Evolutionary conservation across 2,329 filamentous ascomycete species (phyloP), one percentile per base, ranked within the genome.

Genomic region (Fusarium camptoceras): DNA sequence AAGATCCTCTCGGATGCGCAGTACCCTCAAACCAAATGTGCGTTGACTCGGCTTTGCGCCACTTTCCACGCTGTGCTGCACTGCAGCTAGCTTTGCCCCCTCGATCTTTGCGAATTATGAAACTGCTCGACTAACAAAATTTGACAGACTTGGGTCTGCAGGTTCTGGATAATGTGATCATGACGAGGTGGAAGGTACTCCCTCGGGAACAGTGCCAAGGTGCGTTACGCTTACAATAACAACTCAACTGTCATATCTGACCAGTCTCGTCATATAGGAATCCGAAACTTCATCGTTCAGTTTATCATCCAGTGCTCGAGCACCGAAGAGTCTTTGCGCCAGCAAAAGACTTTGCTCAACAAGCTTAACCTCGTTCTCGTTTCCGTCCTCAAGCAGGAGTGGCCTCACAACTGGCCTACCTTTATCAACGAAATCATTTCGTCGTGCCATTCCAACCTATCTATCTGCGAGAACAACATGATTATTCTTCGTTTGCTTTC

Each of bases 401-500:
- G 96, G 96, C 96, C 96, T 60, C 95, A 98, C 83, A 97, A 99
- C 86, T 99, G 97, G 96, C 96, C 97, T 14, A 97, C 94, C 22
- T 99, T 99, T 82, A 98, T 99, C 87, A 98, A 98, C 85, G 96
- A 99, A 85, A 99, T 99, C 81, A 94, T 99, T 76, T 92, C 94
- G 24, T 95, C 96, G 59, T 98, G 94, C 83, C 94, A 97, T 80
- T 95, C 93, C 73, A 98, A 92, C 81, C 86, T 99, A 56, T 96
- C 95, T 39, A 97, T 99, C 76, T 99, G 97, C 88, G 96, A 99
- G 84, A 99, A 99, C 85, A 99, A 99, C 86, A 99, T 99, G 96
- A 94, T 93, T 71, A 98, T 99, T 75, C 88, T 99, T 74, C 91
- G 96, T 64, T 85, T 99, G 75, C 88, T 99, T 47, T 99, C 96